Base-by-base conservation (phyloP, 257 asterid genomes). In the Marsdenia floribunda region DNA sequence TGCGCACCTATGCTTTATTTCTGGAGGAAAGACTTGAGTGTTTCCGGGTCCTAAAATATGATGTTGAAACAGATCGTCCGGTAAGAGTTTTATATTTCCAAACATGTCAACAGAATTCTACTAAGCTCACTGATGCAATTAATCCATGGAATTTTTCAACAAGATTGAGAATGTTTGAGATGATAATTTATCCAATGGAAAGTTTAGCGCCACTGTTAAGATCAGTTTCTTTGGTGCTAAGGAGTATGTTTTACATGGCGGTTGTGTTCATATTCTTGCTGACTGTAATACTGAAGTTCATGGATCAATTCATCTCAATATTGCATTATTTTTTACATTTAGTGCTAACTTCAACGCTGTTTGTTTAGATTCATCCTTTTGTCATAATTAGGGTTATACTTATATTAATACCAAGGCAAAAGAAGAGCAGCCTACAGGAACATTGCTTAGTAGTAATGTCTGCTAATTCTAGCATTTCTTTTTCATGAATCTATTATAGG, bases 11-110 rank as follows among this genome's bases (percentile, higher is more conserved):
- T 61, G 96, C 98, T 11, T 80, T 92, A 81, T 95, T 75, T 84
- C 75, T 95, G 88, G 99, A 95, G 90, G 99, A 95, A 89, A 91
- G 99, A 83, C 84, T 92, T 85, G 98, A 95, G 72, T 92, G 99
- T 68, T 92, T 86, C 85, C 87, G 97, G 76, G 88, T 89, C 71
- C 76, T 95, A 86, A 95, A 88, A 77, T 89, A 92, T 77, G 99
- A 95, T 75, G 80, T 95, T 76, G 96, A 95, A 80, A 76, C 89
- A 1, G 96, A 95, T 73, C 98, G 85, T 26, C 80, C 78, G 82
- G 99, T 95, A 79, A 65, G 88, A 74, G 61, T 29, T 55, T 70
- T 29, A n/a, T 15, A 57, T 57, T 53, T 15, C 33, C 52, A 38
- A 14, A 46, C 29, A 26, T 13, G 13, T 58, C 1, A 60, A 59